Base-by-base conservation (phyloP, 1,284 basidiomycete species). In the Stygiomarasmius scandens region DNA sequence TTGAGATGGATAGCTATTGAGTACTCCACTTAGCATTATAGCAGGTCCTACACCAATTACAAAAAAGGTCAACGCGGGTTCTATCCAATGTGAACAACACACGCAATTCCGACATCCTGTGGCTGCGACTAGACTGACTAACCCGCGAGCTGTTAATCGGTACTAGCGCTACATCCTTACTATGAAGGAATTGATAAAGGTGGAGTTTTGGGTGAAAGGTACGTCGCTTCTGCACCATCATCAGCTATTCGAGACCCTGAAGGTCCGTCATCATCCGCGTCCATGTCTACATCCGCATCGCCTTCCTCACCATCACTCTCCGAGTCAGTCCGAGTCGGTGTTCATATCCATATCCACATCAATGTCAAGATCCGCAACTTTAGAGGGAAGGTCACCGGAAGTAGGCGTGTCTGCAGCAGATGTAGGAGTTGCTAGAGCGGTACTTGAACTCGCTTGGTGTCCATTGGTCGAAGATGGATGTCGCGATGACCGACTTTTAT, bases 261-360 rank as follows among this genome's bases (percentile, higher is more conserved):
- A 41, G 38, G 38, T 27, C 25, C 25, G n/a, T 9, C 25, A 24
- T 29, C 48, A 3, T 29, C 25, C 20, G 11, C 25, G 9, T 64
- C 64, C n/a, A 58, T 58, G n/a, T 58, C 70, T 49, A 65, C 68
- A 22, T 67, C 65, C 16, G 61, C 70, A 32, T 73, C 71, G 24
- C 67, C 72, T 4, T 69, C 69, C 1, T 50, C 70, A 5, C 59
- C 64, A 20, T 68, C 72, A 20, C 55, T 69, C 20, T 72, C 74
- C 24, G 67, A 73, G 9, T 66, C 70, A 22, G 67, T 77, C 78
- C 56, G 82, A 80, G 54, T 81, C 81, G n/a, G 78, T 74, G 2
- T 77, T 73, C 76, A 81, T 77, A 62, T 69, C 67, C 69, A 73
- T 70, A 47, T 64, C 48, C 16, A 36, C 54, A 52, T 61, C 65